phyloP scores from a whole-genome alignment of 306 rosid species.

The Spatholobus suberectus region DNA sequence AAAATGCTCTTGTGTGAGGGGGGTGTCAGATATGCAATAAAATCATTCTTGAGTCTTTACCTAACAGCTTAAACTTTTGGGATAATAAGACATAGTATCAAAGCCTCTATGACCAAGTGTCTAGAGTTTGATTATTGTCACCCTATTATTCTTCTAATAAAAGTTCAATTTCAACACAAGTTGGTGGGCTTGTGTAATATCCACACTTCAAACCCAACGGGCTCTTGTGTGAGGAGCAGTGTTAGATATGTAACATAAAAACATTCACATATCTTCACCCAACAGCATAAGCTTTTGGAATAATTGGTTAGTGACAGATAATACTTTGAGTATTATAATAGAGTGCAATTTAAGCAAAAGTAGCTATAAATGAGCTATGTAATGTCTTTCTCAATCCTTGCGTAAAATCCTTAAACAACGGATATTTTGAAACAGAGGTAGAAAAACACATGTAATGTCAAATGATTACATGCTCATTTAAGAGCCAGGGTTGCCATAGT shows the following conservation, averaged over 20 bases:
- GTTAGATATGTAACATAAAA: too few species aligned
- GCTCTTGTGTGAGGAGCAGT: too few species aligned
- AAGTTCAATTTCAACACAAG: too few species aligned
- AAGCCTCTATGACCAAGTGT: background rate
- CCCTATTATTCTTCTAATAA: too few species aligned
- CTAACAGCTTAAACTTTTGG: background rate
- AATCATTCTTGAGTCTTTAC: background rate
- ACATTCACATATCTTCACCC: too few species aligned
- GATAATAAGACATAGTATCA: background rate
- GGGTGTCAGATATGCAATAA: background rate
- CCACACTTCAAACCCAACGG: too few species aligned
- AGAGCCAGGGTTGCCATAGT: background rate
- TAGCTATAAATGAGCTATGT: background rate
- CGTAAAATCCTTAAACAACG: slow-evolving; percentile 7
- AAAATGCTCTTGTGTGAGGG: background rate
- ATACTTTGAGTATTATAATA: background rate
- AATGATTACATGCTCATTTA: slow-evolving; percentile 1
- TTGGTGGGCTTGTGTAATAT: too few species aligned
- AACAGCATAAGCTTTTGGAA: background rate
- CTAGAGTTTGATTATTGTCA: background rate
- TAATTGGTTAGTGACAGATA: background rate
- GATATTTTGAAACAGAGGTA: background rate
- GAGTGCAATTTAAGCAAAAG: background rate
- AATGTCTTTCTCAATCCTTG: background rate
- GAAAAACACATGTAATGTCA: slow-evolving; percentile 10